Conservation (phyloP, 805 yeast species). For the Saccharomycopsis selenospora region DNA sequence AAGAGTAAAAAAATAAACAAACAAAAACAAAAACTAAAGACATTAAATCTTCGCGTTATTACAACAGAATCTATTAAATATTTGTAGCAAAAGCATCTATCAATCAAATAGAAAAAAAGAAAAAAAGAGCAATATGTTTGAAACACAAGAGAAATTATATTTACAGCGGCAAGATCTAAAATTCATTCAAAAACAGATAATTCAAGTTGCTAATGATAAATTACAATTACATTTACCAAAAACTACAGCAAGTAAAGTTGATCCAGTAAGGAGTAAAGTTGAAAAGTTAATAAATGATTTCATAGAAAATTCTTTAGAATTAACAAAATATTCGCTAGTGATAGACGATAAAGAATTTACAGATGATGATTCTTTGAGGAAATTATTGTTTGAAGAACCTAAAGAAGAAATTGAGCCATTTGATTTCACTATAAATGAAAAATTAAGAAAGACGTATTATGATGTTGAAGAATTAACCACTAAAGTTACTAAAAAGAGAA, state of each 20-base stretch:
- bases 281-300: slow-evolving; percentile 37
- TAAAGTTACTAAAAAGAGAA: slow-evolving; percentile 47
- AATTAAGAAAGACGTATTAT: slow-evolving; percentile 47
- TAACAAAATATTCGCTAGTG: slow-evolving; percentile 46
- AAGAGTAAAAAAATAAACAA: too few species aligned
- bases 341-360: slow-evolving; percentile 48
- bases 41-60: too few species aligned
- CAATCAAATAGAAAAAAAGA: too few species aligned
- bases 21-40: too few species aligned
- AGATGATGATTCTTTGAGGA: slow-evolving; percentile 23
- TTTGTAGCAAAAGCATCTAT: too few species aligned
- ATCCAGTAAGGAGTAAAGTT: slow-evolving; percentile 41
- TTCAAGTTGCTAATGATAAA: slow-evolving; percentile 36
- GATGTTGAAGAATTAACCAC: slow-evolving; percentile 58
- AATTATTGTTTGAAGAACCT: slow-evolving; percentile 23
- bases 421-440: slow-evolving; percentile 55
- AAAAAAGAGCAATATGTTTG: slow-evolving; percentile 22
- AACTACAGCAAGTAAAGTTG: slow-evolving; percentile 28
- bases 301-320: slow-evolving; percentile 48
- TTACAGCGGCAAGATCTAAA: slow-evolving; percentile 48
- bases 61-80: too few species aligned
- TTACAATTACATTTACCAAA: slow-evolving; percentile 42
- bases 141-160: slow-evolving; percentile 37
- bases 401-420: slow-evolving; percentile 55
- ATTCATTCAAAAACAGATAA: slow-evolving; percentile 39